Conservation (phyloP, 306 rosid species). For the Vachellia collinsii region DNA sequence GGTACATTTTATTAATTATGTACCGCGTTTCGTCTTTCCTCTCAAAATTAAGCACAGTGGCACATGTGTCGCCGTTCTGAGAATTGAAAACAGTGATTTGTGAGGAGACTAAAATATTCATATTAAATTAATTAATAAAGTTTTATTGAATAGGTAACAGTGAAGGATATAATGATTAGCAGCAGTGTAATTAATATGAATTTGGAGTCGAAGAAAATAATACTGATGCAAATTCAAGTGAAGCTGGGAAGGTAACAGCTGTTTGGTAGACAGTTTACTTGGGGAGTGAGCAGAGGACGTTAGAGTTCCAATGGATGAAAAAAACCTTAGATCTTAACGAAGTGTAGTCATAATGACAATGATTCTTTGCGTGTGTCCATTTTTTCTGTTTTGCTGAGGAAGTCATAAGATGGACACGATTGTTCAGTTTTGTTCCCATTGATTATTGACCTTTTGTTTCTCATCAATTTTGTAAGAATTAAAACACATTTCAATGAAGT, state of each 20-base stretch:
- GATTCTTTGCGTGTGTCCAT: background rate
- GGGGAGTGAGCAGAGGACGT: conserved; percentile 39
- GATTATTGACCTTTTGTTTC: too few species aligned
- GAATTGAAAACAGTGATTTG: background rate
- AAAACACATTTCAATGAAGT: background rate
- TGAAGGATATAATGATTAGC: background rate
- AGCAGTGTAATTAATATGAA: background rate
- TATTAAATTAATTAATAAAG: background rate
- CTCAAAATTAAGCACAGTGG: background rate
- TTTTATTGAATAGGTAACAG: background rate
- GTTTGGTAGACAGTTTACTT: conserved; percentile 44
- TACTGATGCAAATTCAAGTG: background rate
- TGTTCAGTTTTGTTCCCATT: background rate
- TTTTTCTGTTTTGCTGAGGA: conserved; percentile 12
- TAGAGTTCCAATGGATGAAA: background rate
- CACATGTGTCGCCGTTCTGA: conserved; percentile 30
- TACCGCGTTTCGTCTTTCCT: background rate
- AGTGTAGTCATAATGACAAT: too few species aligned
- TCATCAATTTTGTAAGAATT: background rate
- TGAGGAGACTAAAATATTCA: background rate
- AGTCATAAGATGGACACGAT: background rate
- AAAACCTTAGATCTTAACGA: background rate
- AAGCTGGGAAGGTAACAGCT: conserved; percentile 48
- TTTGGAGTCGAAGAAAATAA: background rate
- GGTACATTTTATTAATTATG: background rate